A percentile compares a stretch with the other conserved stretches of the same genome.
Conservation (phyloP, 495 filamentous ascomycete genomes). For the Staphylotrichum tortipilum region DNA sequence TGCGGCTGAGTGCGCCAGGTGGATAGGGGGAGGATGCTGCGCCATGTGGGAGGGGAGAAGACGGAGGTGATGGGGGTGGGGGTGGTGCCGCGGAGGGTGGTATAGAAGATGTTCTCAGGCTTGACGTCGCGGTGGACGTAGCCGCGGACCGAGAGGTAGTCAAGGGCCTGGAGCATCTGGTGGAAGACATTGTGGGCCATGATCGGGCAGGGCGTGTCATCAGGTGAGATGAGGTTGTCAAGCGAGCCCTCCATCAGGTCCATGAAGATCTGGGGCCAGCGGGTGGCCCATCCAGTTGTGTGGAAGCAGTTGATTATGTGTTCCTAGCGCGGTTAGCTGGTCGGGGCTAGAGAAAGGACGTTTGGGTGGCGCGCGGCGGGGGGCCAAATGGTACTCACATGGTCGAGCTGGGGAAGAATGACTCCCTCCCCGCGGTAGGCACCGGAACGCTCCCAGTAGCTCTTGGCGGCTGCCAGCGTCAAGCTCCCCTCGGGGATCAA, state of each 20-base stretch:
- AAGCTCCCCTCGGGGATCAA: neutral
- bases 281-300: neutral
- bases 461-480: too few species aligned
- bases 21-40: too few species aligned
- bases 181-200: neutral
- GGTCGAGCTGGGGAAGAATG: neutral
- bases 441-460: too few species aligned
- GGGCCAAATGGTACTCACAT: neutral
- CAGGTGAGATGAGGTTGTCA: neutral
- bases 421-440: neutral
- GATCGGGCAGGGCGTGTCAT: neutral
- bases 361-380: neutral
- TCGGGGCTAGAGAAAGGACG: neutral
- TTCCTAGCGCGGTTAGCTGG: neutral
- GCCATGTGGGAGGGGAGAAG: neutral
- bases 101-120: slow-evolving; percentile 11
- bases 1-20: neutral
- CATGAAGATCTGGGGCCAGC: neutral
- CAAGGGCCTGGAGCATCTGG: slow-evolving; percentile 9
- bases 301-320: neutral
- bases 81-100: neutral
- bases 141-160: neutral
- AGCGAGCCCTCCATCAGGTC: slow-evolving; percentile 3
- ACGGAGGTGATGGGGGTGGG: neutral
- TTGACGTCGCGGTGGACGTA: slow-evolving; percentile 9